Evolutionary conservation across 1,284 basidiomycete genomes (phyloP), one percentile per base, ranked within the genome.

Genomic region (Cystobasidiaceae sp.): DNA sequence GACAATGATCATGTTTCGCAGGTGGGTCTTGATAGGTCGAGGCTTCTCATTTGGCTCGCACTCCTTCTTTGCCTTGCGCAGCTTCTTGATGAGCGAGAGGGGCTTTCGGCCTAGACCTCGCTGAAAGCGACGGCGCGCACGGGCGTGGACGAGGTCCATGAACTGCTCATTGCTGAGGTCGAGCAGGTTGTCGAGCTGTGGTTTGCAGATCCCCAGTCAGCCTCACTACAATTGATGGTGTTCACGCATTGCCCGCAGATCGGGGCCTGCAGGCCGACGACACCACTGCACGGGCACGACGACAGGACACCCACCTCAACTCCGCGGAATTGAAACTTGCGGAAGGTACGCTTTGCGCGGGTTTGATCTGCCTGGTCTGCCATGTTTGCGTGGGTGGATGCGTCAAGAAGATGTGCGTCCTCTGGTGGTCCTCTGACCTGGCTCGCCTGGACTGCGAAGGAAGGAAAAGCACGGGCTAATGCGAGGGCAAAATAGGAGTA

Each of bases 51-150:
- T 97, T 75, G 94, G 90, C 68, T 85, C 89, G 46, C 93, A 91
- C 81, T 97, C 93, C 83, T 94, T 97, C 87, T 98, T 98, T 71
- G 96, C 91, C 81, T 96, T 97, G 79, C 96, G 90, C 73, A 99
- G 85, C 82, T 98, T 97, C 86, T 98, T 98, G 80, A 99, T 97
- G 75, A 99, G 86, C 73, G 92, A 92, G 88, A 98, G 89, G 58
- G 96, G 94, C 80, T 88, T 88, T 82, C 93, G 90, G 84, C 97
- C 98, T 74, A 99, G 87, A 75, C 96, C 96, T 74, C 96, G 90
- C 81, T 93, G 89, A 88, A 99, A 98, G 80, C 93, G 90, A 80
- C 96, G 86, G 76, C 96, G 92, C 67, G 94, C 96, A 79, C 96
- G 93, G 72, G 94, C 92, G 80, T 97, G 94, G 73, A 99, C 94